phyloP scores from a whole-genome alignment of 1,139 yeast species.

The Yamadazyma spencermartinsiae region DNA sequence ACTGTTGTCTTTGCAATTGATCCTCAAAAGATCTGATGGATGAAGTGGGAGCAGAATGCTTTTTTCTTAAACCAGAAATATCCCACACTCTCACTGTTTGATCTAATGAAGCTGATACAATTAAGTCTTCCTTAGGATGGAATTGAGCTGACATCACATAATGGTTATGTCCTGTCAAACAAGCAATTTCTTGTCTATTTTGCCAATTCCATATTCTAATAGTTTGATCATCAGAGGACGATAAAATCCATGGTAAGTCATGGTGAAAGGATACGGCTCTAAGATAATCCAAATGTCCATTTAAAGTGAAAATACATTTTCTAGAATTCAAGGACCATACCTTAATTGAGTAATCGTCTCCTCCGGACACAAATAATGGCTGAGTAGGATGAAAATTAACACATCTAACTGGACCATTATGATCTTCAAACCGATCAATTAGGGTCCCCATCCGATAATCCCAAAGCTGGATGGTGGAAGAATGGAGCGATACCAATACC shows the following conservation, averaged over 20 bases:
- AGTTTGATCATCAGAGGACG: slow-evolving; percentile 97
- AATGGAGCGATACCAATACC: slow-evolving; percentile 91
- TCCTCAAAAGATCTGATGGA: slow-evolving; percentile 67
- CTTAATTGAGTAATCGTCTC: slow-evolving; percentile 92
- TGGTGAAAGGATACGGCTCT: slow-evolving; percentile 94
- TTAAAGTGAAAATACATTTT: slow-evolving; percentile 86
- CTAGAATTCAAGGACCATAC: slow-evolving; percentile 96
- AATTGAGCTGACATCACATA: slow-evolving; percentile 98
- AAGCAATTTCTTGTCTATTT: slow-evolving; percentile 95
- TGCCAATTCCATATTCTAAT: slow-evolving; percentile 99
- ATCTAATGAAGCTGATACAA: slow-evolving; percentile 94
- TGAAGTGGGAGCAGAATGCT: slow-evolving; percentile 82
- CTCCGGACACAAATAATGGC: slow-evolving; percentile 94
- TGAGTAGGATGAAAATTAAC: slow-evolving; percentile 97
- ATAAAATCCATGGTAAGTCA: slow-evolving; percentile 95
- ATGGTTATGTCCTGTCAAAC: slow-evolving; percentile 97
- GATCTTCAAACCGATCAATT: slow-evolving; percentile 95
- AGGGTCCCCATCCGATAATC: slow-evolving; percentile 99
- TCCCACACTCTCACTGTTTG: slow-evolving; percentile 99
- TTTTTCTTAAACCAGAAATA: slow-evolving; percentile 90
- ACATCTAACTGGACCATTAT: slow-evolving; percentile 96
- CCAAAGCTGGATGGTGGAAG: slow-evolving; percentile 96
- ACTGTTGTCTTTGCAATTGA: slow-evolving; percentile 70
- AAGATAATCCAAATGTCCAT: slow-evolving; percentile 93
- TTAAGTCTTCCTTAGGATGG: slow-evolving; percentile 92